Base-by-base conservation (phyloP, 2,329 filamentous ascomycete species). In the Fusarium staphyleae region DNA sequence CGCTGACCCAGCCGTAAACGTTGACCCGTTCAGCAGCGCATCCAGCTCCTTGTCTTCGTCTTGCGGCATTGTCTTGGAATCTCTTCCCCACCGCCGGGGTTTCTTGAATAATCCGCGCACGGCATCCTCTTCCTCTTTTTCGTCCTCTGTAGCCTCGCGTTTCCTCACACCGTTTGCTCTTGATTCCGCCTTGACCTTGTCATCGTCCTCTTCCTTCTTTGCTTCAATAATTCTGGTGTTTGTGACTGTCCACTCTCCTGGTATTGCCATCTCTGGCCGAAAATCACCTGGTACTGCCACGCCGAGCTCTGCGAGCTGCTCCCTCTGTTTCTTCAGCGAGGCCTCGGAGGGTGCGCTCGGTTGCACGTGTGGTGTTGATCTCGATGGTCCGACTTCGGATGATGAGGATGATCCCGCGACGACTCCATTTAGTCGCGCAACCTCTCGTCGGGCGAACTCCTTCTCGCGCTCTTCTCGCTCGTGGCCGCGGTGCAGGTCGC, bases 251-350 rank as follows among this genome's bases (percentile, higher is more conserved):
- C 93, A 99, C 46, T 96, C 90, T 26, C 95, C 91, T 4, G 88
- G 87, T 78, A 97, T 86, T 5, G 93, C 92, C 84, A 97, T 86
- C 54, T 95, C 90, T 2, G 83, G 80, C 53, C 91, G 81, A 50
- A 91, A 86, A 61, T 89, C 87, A 36, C 90, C 87, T 1, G 95
- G 95, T 47, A 98, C 84, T 39, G 86, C 85, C 41, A 99, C 86
- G 1, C 95, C 95, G 81, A 99, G 83, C 29, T 89, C 90, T 4
- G 89, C 92, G 10, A 99, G 79, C 73, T 98, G 92, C 59, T 92
- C 87, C 67, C 96, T 84, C 75, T 99, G 95, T 48, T 82, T 83
- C 73, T 93, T 93, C 49, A 91, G 79, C 61, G 96, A 88, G 8
- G 86, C 83, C 15, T 86, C 75, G 2, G 80, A 55, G 4, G 66